These are phyloP conservation scores for Dothideomycetes sp. DNA, from an alignment of 2,329 filamentous ascomycete species.

Conservation along the genomic window DNA sequence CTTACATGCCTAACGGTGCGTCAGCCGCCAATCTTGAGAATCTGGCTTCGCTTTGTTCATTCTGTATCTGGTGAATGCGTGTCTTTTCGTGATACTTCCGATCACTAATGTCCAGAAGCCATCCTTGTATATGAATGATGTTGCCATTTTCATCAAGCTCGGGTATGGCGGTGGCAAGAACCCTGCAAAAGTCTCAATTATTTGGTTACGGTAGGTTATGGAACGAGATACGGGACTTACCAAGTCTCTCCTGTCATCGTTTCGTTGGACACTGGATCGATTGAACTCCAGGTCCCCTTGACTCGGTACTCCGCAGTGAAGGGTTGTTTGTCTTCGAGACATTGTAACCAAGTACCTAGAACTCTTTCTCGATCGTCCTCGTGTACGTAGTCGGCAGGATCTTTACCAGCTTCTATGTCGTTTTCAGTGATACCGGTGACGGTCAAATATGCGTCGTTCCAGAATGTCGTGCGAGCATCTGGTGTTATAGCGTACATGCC, in stretches of 20 bases:
- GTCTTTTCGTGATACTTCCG: slow-evolving; percentile 25
- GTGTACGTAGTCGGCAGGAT: slow-evolving; percentile 11
- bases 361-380: slow-evolving; percentile 28
- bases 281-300: slow-evolving; percentile 27
- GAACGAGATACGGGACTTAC: slow-evolving; percentile 11
- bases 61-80: slow-evolving; percentile 25
- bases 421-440: slow-evolving; percentile 24
- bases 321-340: slow-evolving; percentile 25
- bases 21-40: slow-evolving; percentile 33
- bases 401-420: slow-evolving; percentile 5
- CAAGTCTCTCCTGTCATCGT: slow-evolving; percentile 23
- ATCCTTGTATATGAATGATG: slow-evolving; percentile 23
- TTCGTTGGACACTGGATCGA: slow-evolving; percentile 21
- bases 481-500: slow-evolving; percentile 32
- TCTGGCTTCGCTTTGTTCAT: slow-evolving; percentile 27
- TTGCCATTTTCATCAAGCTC: slow-evolving; percentile 25
- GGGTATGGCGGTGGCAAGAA: slow-evolving; percentile 25
- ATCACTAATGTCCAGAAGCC: slow-evolving; percentile 28
- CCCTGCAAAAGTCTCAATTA: not conserved
- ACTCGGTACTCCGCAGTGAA: slow-evolving; percentile 31
- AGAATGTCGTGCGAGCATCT: slow-evolving; percentile 28
- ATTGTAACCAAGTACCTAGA: slow-evolving; percentile 23
- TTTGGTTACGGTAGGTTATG: not conserved
- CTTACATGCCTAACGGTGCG: slow-evolving; percentile 34
- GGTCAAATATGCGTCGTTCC: slow-evolving; percentile 33